Evolutionary conservation across 352 stramenopile species (phyloP), one percentile per base, ranked within the genome.

Genomic region (Peronospora destructor): DNA sequence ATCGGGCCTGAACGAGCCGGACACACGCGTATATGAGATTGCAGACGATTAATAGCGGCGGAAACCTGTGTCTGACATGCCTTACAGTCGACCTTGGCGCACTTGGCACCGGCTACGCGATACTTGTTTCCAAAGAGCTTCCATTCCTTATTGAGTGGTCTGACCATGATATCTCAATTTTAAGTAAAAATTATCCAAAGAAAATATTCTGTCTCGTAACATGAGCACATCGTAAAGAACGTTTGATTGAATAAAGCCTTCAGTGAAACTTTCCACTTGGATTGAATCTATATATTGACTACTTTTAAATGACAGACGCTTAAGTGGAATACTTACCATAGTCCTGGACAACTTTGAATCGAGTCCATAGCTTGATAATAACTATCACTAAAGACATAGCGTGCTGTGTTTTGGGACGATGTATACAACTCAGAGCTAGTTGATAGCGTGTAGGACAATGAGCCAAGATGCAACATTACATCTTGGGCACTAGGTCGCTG

Each of bases 281-380:
- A 6, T 26, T 26, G 4, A 21, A n/a, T n/a, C 19, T 3, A 21
- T 21, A 21, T 21, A 21, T 1, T 21, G 3, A 3, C 10, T 10
- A 21, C 12, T 3, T n/a, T 55, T 56, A 61, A 61, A 51, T 56
- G 46, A 56, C 33, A 37, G 53, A 44, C 46, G 6, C 14, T 29
- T 5, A 9, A 41, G 11, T 26, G 3, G 9, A 30, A 13, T 33
- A 45, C 19, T 71, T 30, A 69, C 56, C 34, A 64, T 29, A 70
- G 2, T 56, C 45, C 53, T 17, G 41, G 61, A 26, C 64, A 84
- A 25, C 73, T 85, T 30, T 76, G 58, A 16, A 68, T 69, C 23
- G 76, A 84, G 48, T 85, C 73, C 47, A 87, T 75, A 13, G 70
- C 73, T 33, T 85, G 68, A 63, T 84, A 85, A 53, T 84, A 84